Conservation (phyloP, 2,329 filamentous ascomycete genomes). For the Fusarium pininemorale region DNA sequence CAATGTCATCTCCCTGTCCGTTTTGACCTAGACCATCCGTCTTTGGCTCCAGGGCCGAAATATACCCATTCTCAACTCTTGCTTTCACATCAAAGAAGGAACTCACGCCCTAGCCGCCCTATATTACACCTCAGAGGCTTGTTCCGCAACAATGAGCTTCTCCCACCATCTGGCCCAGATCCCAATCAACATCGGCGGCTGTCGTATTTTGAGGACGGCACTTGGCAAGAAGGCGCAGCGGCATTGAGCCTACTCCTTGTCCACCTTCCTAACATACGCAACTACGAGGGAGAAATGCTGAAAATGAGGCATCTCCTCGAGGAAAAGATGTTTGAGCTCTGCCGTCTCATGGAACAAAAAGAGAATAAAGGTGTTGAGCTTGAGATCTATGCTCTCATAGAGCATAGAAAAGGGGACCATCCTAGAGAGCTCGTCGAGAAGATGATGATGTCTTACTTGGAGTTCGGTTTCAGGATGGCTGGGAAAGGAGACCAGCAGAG, state of each 20-base stretch:
- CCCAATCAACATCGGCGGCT: not conserved
- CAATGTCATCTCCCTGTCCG: not conserved
- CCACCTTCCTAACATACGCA: not conserved
- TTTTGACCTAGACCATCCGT: not conserved
- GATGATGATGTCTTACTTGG: not conserved
- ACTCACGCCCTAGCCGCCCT: not conserved
- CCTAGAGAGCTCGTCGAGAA: not conserved
- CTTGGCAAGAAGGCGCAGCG: not conserved
- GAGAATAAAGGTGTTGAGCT: not conserved
- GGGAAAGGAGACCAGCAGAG: not conserved
- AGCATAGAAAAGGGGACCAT: not conserved
- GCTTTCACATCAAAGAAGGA: not conserved
- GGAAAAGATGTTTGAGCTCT: not conserved
- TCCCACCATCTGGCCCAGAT: not conserved
- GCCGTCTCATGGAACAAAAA: not conserved
- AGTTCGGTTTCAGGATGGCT: not conserved
- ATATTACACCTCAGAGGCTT: not conserved
- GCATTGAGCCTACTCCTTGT: not conserved
- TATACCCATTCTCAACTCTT: not conserved
- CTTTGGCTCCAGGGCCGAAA: not conserved
- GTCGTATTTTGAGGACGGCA: not conserved
- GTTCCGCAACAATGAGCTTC: not conserved
- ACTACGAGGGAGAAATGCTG: not conserved
- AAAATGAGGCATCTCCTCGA: not conserved
- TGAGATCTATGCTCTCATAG: not conserved